Evolutionary conservation across 1,284 basidiomycete species (phyloP), one percentile per base, ranked within the genome.

Genomic region (Sporisorium reilianum): DNA sequence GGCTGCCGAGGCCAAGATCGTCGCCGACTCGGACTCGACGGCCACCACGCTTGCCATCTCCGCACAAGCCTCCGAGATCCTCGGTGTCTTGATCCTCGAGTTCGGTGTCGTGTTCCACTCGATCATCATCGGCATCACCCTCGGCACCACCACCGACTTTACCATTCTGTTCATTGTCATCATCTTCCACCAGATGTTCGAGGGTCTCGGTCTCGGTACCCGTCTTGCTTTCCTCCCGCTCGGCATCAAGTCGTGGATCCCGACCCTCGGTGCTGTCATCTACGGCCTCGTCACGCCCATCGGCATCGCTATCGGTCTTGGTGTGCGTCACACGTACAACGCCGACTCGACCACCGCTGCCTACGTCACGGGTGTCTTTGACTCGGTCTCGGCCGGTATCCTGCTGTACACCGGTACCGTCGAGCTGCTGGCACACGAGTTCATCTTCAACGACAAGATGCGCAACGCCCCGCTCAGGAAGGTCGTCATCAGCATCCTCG

Each of bases 31-130:
- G 11, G 48, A 41, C 20, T 60, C 59, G 11, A 38, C 41, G 1
- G 5, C 42, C 22, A 45, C 59, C 5, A 23, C 41, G 3, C 18
- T 65, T 6, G 22, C 55, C 7, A 32, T 76, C 23, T 53, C 56
- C 22, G 23, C 67, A 2, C 63, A 71, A 2, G 76, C 88, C 0
- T 90, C 93, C 1, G 94, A 97, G 85, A 87, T 97, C 51, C 88
- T 98, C 48, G 95, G 94, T 22, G 88, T 95, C 45, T 90, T 89
- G 44, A 94, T 95, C 70, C 88, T 96, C 64, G 94, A 90, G 84
- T 96, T 98, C 80, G 97, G 96, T 79, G 93, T 98, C 51, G 86
- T 95, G 14, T 87, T 99, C 67, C 95, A 97, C 51, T 85, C 86
- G 80, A 83, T 97, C 44, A 89, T 99, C 75, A 94, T 99, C 77